Percentiles rank a stretch among this genome's conserved stretches.
Conservation (phyloP, 192 early-diverging fungal species). For the Lobulomyces angularis region DNA sequence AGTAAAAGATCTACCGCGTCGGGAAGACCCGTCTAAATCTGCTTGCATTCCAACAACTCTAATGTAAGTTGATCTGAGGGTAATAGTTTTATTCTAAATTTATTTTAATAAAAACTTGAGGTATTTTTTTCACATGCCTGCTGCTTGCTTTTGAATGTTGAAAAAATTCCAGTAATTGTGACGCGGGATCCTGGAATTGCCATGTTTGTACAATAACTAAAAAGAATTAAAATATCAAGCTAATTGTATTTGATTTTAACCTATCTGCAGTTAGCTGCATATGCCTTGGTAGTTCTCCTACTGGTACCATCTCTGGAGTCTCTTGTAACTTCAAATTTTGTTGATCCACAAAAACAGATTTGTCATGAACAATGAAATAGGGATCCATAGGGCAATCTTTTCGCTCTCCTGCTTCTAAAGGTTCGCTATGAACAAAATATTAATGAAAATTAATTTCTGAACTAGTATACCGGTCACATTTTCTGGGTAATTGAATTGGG, state of each 20-base stretch:
- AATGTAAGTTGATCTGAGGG: conserved; percentile 86
- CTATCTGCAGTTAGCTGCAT: conserved; percentile 81
- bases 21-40: conserved; percentile 58
- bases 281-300: conserved; percentile 95
- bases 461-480: conserved; percentile 61
- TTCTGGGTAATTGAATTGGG: conserved; percentile 71
- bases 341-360: conserved; percentile 90
- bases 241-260: too few species aligned
- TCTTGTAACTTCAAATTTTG: conserved; percentile 97
- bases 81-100: conserved; percentile 68
- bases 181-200: conserved; percentile 91
- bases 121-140: conserved; percentile 12
- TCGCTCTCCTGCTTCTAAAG: conserved; percentile 14
- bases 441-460: conserved; percentile 1
- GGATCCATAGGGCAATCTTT: conserved; percentile 75
- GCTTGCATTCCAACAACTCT: conserved; percentile 85
- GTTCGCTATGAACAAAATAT: neutral
- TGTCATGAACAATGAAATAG: conserved; percentile 88
- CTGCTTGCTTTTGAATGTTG: conserved; percentile 70
- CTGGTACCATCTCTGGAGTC: conserved; percentile 90
- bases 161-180: conserved; percentile 88
- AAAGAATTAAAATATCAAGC: neutral
- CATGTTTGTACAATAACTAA: conserved; percentile 64
- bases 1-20: conserved; percentile 56
- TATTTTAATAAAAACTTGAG: conserved; percentile 16